phyloP scores from a whole-genome alignment of 768 basidiomycete genomes.

The Tricholomella constricta region DNA sequence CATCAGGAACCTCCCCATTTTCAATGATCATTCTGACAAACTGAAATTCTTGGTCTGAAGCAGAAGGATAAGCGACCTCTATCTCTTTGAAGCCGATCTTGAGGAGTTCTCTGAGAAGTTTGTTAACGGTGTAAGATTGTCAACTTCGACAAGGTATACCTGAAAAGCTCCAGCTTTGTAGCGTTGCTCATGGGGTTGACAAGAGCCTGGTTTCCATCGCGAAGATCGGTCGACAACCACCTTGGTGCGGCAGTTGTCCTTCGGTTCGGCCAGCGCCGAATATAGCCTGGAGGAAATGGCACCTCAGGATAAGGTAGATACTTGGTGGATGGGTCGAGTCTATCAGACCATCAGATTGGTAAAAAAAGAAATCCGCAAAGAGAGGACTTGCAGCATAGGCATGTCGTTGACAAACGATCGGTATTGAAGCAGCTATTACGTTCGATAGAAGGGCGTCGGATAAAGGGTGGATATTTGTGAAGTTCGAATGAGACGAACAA shows the following conservation, averaged over 20 bases:
- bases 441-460: neutral
- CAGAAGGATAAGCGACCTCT: slow-evolving; percentile 83
- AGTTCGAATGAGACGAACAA: neutral
- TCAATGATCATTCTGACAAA: slow-evolving; percentile 76
- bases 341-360: slow-evolving; percentile 23
- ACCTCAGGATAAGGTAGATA: slow-evolving; percentile 73
- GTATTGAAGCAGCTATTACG: neutral
- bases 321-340: slow-evolving; percentile 66
- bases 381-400: slow-evolving; percentile 48
- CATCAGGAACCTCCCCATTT: slow-evolving; percentile 63
- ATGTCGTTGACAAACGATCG: slow-evolving; percentile 22
- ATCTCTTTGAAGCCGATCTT: slow-evolving; percentile 86
- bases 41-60: slow-evolving; percentile 76
- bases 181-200: slow-evolving; percentile 83
- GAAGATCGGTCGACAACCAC: slow-evolving; percentile 82
- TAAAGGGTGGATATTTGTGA: neutral
- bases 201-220: slow-evolving; percentile 84
- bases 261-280: slow-evolving; percentile 73
- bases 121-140: slow-evolving; percentile 47
- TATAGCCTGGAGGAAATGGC: slow-evolving; percentile 44
- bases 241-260: slow-evolving; percentile 63
- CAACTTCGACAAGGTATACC: slow-evolving; percentile 21
- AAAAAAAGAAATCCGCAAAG: neutral
- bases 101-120: slow-evolving; percentile 67
- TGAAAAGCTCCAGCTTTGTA: slow-evolving; percentile 54